phyloP scores from a whole-genome alignment of 768 basidiomycete species.

The Lactarius hengduanensis region DNA sequence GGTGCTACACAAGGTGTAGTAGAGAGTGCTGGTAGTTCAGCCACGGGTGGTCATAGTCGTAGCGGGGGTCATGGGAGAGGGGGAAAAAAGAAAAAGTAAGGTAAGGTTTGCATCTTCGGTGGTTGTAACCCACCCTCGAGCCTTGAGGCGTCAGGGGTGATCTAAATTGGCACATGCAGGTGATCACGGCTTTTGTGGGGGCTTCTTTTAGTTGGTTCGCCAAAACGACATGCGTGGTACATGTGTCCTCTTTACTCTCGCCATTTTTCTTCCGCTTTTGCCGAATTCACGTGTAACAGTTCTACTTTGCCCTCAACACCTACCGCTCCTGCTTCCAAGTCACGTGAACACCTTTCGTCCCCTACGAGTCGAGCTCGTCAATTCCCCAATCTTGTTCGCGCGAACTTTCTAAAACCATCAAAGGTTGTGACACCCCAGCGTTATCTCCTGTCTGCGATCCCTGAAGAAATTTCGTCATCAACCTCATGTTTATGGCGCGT shows the following conservation, averaged over 20 bases:
- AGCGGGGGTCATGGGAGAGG: conserved; percentile 50
- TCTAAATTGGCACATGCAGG: conserved; percentile 25
- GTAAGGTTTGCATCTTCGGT: conserved; percentile 17
- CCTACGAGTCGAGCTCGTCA: neutral
- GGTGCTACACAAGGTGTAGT: conserved; percentile 71
- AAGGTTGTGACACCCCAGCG: neutral
- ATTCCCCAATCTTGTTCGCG: neutral
- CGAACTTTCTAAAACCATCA: neutral
- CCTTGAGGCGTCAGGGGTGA: conserved; percentile 27
- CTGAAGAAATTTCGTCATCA: conserved; percentile 19
- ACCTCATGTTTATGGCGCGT: conserved; percentile 26
- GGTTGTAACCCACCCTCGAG: conserved; percentile 10
- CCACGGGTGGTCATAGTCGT: conserved; percentile 36
- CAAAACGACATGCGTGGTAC: conserved; percentile 21
- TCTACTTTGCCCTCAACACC: neutral
- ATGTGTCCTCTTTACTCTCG: conserved; percentile 19
- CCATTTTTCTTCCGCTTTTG: conserved; percentile 6
- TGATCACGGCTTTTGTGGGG: conserved; percentile 16
- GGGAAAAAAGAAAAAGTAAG: conserved; percentile 67
- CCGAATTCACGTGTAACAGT: neutral
- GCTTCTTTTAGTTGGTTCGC: conserved; percentile 16
- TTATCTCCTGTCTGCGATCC: conserved; percentile 4
- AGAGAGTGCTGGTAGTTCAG: conserved; percentile 33
- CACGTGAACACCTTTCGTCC: conserved; percentile 3
- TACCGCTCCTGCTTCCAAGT: neutral